These are phyloP conservation scores for Spizellomyces sp. DNA, from an alignment of 192 early-diverging fungal species.

Conservation along the genomic window DNA sequence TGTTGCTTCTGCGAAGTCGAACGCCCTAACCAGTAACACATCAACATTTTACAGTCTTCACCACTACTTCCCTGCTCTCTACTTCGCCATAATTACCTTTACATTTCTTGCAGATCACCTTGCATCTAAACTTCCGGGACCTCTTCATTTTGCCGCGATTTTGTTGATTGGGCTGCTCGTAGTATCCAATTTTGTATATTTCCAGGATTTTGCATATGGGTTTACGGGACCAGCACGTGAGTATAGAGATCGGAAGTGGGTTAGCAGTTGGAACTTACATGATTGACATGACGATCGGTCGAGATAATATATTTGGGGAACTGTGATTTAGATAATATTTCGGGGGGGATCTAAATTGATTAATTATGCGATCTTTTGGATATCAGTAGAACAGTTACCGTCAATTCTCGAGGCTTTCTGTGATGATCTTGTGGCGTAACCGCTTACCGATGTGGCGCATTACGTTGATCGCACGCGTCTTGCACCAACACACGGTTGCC, in stretches of 20 bases:
- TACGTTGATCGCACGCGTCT: no score
- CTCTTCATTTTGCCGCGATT: constrained; percentile 48
- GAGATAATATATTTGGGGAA: no score
- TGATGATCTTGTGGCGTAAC: no score
- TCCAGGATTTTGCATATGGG: constrained; percentile 31
- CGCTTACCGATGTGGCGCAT: no score
- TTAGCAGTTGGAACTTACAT: constrained; percentile 29
- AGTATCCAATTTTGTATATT: constrained; percentile 26
- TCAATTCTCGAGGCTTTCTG: no score
- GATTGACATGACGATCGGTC: constrained; percentile 3
- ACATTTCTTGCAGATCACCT: constrained; percentile 79
- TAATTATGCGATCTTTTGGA: no score
- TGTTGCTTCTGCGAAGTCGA: neutral
- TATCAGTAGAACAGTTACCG: no score
- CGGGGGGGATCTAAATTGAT: no score
- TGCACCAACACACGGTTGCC: no score
- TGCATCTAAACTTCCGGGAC: constrained; percentile 27
- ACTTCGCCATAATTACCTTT: constrained; percentile 86
- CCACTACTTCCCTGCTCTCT: constrained; percentile 95
- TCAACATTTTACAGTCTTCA: constrained; percentile 59
- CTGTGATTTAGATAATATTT: no score
- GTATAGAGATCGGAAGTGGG: constrained; percentile 21
- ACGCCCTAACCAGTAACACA: neutral
- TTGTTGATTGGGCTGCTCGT: neutral
- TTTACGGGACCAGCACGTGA: constrained; percentile 19